A percentile compares a stretch with the other conserved stretches of the same genome.
phyloP scores from a whole-genome alignment of 257 asterid genomes.

The Penstemon davidsonii region DNA sequence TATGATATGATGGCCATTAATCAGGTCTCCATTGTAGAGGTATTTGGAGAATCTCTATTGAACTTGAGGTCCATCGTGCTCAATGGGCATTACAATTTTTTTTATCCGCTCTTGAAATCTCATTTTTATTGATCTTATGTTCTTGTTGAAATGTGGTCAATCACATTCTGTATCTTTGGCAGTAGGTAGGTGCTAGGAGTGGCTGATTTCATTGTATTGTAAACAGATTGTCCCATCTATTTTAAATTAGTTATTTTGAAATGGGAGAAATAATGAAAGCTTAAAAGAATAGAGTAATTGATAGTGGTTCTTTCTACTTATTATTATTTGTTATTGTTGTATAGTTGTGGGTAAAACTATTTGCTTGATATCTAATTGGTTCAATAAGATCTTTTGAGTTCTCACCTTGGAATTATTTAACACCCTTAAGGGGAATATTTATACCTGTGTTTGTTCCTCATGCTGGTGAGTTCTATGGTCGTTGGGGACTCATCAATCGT shows the following conservation, averaged over 20 bases:
- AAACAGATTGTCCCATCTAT: not conserved
- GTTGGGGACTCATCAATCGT: no score
- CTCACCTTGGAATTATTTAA: not conserved
- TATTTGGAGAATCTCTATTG: slow-evolving; percentile 30
- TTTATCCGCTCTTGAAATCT: slow-evolving; percentile 7
- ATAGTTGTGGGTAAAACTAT: no score
- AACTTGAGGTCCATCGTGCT: slow-evolving; percentile 4
- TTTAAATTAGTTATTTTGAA: not conserved
- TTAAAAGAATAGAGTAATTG: not conserved
- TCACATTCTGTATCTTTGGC: not conserved
- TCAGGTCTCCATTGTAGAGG: slow-evolving; percentile 79
- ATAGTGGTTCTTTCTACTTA: not conserved
- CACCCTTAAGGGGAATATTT: not conserved
- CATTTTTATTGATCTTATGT: not conserved
- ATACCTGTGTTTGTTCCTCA: no score
- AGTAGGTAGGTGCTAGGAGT: not conserved
- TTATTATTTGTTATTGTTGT: no score
- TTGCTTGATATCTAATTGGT: not conserved
- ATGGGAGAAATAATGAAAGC: not conserved
- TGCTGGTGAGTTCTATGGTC: no score
- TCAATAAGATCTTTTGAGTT: not conserved
- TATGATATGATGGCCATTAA: slow-evolving; percentile 97
- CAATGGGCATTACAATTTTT: slow-evolving; percentile 7
- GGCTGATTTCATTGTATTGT: not conserved
- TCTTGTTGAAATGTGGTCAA: slow-evolving; percentile 8